Base-by-base conservation (phyloP, 495 filamentous ascomycete species). In the Physcia stellaris region DNA sequence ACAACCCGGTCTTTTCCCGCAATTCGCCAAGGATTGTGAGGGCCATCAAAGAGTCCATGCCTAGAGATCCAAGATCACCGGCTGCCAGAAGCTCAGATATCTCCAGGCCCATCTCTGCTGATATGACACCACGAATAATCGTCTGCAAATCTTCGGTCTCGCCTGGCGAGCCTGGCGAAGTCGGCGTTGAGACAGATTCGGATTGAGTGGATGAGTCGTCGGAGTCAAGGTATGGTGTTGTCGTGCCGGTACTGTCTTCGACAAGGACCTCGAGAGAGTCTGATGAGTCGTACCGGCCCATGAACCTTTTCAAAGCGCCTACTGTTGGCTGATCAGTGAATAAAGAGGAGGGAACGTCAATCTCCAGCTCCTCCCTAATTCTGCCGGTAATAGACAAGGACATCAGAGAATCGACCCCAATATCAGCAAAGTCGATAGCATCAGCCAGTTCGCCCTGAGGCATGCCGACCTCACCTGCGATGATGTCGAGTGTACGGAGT, bases 381-480 rank as follows among this genome's bases (percentile, higher is more conserved):
- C 66, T 51, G 13, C 64, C 59, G 21, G 57, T 61, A 29, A 72
- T 58, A 2, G 62, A 62, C 35, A 73, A 37, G 0, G 68, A 67
- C 19, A 71, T 59, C 5, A 73, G 48, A 4, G 69, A 73, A 49
- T 71, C 69, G 17, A 73, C 62, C 15, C 69, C 69, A 32, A 68
- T 61, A 41, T 71, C 62, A 5, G 62, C 61, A 43, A 73, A 70
- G 34, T 57, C 59, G 35, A 64, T 48, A 19, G 60, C 55, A 39
- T 64, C 60, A 13, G 69, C 66, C 43, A 85, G 62, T 43, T 84
- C 80, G 21, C 69, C 64, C 13, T 70, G 56, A 23, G 65, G 66
- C 37, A 81, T 63, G 33, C 77, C 78, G 31, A 77, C 67, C 50
- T 84, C 79, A 42, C 70, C 68, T 18, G 78, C 75, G 26, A 85